Evolutionary conservation across 2,329 filamentous ascomycete genomes (phyloP).

Genomic region (Neonectria faginata): DNA sequence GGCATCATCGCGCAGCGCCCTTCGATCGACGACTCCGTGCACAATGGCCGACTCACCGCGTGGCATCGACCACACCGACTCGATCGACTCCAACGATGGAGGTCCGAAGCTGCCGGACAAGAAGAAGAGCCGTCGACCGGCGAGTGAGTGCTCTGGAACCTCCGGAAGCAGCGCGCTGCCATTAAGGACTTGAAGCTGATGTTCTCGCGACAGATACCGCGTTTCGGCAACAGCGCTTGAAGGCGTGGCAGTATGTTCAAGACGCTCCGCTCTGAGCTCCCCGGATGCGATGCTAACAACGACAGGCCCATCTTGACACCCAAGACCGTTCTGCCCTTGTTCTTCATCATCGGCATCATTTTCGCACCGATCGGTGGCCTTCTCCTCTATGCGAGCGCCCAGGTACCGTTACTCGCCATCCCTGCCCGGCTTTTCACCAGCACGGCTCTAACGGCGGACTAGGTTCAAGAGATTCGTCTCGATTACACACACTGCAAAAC

Average conservation of each 20-base stretch:
- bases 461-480: constrained; percentile 92
- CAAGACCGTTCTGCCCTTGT: constrained; percentile 90
- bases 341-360: constrained; percentile 90
- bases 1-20: constrained; percentile 36
- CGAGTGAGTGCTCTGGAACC: constrained; percentile 70
- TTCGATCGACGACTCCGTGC: constrained; percentile 37
- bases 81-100: constrained; percentile 66
- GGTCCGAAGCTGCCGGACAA: constrained; percentile 72
- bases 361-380: constrained; percentile 93
- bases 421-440: background rate
- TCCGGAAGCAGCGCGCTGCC: constrained; percentile 23
- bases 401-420: constrained; percentile 62
- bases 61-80: constrained; percentile 61
- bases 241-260: constrained; percentile 91
- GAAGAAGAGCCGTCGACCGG: constrained; percentile 90
- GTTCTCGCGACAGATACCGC: constrained; percentile 79
- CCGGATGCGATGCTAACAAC: constrained; percentile 52
- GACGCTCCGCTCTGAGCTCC: constrained; percentile 20
- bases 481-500: constrained; percentile 86
- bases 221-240: constrained; percentile 95
- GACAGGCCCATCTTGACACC: constrained; percentile 90
- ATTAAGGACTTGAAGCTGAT: constrained; percentile 34
- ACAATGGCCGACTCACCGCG: constrained; percentile 63
- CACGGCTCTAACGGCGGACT: constrained; percentile 27
- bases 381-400: constrained; percentile 85